These are phyloP conservation scores for Alternaria incomplexa DNA, from an alignment of 2,329 filamentous ascomycete species.

Conservation along the genomic window DNA sequence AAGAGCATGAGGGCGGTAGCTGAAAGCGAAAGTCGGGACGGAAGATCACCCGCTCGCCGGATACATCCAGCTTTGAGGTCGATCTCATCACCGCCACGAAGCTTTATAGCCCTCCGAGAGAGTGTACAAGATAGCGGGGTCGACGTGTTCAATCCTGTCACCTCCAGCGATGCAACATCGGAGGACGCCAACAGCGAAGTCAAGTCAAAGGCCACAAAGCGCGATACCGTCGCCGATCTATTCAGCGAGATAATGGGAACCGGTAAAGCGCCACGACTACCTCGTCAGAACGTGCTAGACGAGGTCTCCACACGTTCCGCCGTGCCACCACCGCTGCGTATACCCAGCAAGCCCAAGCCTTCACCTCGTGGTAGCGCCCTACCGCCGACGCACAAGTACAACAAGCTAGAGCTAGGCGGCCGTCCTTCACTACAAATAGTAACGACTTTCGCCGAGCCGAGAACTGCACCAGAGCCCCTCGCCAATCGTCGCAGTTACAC, in stretches of 20 bases:
- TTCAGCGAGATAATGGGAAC: neutral
- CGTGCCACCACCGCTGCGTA: neutral
- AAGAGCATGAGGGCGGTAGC: neutral
- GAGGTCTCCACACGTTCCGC: neutral
- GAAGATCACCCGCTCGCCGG: neutral
- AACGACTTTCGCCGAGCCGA: neutral
- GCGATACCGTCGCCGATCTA: neutral
- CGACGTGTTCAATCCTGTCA: neutral
- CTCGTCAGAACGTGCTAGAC: neutral
- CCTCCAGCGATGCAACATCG: neutral
- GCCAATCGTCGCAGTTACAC: neutral
- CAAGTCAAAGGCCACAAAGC: neutral
- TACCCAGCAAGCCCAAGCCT: neutral
- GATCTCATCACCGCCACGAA: neutral
- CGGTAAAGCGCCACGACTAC: neutral
- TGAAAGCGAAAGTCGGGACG: neutral
- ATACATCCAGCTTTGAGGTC: neutral
- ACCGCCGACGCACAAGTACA: neutral
- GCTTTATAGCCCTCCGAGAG: neutral
- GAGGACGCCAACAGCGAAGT: neutral
- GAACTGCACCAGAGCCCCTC: neutral
- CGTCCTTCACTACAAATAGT: neutral
- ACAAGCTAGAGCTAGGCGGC: neutral
- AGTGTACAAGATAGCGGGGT: neutral
- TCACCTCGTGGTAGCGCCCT: neutral